A percentile compares a stretch with the other conserved stretches of the same genome.
Evolutionary conservation across 2,329 filamentous ascomycete species (phyloP).

Genomic region (Colletotrichum spinosum): DNA sequence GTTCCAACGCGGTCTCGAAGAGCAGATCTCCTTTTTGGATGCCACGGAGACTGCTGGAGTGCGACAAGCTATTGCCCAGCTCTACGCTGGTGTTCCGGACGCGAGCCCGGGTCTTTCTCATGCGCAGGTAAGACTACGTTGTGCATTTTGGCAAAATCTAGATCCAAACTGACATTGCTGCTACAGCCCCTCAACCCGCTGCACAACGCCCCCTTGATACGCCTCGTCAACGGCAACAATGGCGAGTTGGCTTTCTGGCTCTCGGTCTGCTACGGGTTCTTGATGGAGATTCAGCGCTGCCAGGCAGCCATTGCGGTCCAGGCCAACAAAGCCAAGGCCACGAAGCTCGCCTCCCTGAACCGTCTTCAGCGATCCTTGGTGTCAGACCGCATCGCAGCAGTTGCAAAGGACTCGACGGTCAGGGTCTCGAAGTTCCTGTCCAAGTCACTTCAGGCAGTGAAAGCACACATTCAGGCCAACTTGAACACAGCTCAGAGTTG

Average conservation of each 20-base stretch:
- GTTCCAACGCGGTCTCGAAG: constrained; percentile 24
- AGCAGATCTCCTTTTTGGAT: constrained; percentile 41
- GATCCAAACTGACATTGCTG: constrained; percentile 28
- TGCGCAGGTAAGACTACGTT: constrained; percentile 57
- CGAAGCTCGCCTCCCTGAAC: constrained; percentile 66
- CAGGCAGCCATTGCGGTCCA: constrained; percentile 56
- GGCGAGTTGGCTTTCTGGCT: constrained; percentile 59
- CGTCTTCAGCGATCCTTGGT: constrained; percentile 71
- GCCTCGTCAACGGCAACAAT: constrained; percentile 51
- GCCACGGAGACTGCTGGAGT: constrained; percentile 47
- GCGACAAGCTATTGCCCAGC: constrained; percentile 47
- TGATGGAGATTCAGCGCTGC: constrained; percentile 56
- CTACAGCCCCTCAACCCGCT: constrained; percentile 68
- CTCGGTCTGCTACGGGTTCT: constrained; percentile 63
- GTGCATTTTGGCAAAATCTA: constrained; percentile 6
- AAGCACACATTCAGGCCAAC: constrained; percentile 55
- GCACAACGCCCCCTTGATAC: constrained; percentile 66
- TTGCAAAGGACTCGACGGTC: constrained; percentile 71
- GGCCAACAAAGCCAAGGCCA: constrained; percentile 54
- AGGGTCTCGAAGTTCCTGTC: constrained; percentile 63
- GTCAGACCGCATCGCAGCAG: constrained; percentile 63
- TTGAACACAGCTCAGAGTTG: constrained; percentile 44
- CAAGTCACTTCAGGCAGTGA: constrained; percentile 54
- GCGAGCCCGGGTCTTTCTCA: constrained; percentile 47
- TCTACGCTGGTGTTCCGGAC: constrained; percentile 50